A percentile compares a stretch with the other conserved stretches of the same genome.
These are phyloP conservation scores for Pichia cabralensis DNA, from an alignment of 805 yeast species.

Conservation along the genomic window DNA sequence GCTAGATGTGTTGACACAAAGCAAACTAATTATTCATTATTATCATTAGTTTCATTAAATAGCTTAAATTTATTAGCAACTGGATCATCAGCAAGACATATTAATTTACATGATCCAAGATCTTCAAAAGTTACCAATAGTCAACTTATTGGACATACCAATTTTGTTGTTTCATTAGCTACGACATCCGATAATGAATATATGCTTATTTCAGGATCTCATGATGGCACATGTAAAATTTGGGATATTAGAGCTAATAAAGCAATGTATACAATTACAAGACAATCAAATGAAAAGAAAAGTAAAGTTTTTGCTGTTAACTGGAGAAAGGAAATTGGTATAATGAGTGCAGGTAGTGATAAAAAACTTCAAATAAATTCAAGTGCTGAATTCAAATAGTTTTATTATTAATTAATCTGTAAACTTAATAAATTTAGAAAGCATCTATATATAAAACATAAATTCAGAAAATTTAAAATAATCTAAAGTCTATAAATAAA, in stretches of 20 bases:
- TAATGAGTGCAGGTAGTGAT: constrained; percentile 90
- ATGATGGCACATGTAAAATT: constrained; percentile 88
- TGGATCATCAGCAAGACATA: constrained; percentile 98
- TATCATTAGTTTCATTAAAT: constrained; percentile 64
- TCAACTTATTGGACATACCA: constrained; percentile 81
- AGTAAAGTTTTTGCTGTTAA: constrained; percentile 76
- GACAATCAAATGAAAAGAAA: constrained; percentile 48
- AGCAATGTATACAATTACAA: constrained; percentile 70
- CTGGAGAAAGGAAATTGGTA: constrained; percentile 75
- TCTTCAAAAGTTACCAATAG: constrained; percentile 52
- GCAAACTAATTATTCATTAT: constrained; percentile 74
- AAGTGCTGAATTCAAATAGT: constrained; percentile 19
- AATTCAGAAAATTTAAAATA: background rate
- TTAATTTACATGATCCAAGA: constrained; percentile 88
- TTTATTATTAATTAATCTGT: too few species aligned
- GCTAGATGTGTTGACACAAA: constrained; percentile 78
- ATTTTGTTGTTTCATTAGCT: constrained; percentile 75
- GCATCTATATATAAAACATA: background rate
- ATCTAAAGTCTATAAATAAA: too few species aligned
- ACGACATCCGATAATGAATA: constrained; percentile 73
- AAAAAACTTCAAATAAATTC: constrained; percentile 79
- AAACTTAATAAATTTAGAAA: too few species aligned
- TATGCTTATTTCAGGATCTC: constrained; percentile 82
- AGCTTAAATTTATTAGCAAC: constrained; percentile 65
- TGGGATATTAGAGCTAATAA: constrained; percentile 92